A percentile compares a stretch with the other conserved stretches of the same genome.
Evolutionary conservation across 2,329 filamentous ascomycete genomes (phyloP).

Genomic region (Colletotrichum coccodes): DNA sequence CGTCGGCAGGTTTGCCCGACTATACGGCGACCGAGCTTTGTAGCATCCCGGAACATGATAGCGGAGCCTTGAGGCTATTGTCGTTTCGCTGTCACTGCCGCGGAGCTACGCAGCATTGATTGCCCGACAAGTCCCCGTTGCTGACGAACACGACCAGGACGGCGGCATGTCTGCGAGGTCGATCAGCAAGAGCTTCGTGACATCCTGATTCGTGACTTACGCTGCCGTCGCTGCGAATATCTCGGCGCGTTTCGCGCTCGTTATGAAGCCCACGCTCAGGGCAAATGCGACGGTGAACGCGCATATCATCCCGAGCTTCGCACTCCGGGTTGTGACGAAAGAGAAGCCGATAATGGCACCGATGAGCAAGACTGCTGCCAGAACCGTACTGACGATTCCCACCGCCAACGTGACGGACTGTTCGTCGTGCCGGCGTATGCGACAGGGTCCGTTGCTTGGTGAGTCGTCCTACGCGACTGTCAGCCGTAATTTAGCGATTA

Average conservation of each 20-base stretch:
- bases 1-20: too few relatives aligned
- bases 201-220: too few relatives aligned
- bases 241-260: constrained; percentile 16
- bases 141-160: constrained; percentile 31
- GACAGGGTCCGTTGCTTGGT: background rate
- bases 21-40: too few relatives aligned
- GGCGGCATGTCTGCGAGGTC: constrained; percentile 24
- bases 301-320: constrained; percentile 50
- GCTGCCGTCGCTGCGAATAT: constrained; percentile 30
- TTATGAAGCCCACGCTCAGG: constrained; percentile 10
- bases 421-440: background rate
- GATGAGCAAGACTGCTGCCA: constrained; percentile 1
- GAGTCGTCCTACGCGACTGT: background rate
- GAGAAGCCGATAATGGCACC: background rate
- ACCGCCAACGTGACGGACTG: background rate
- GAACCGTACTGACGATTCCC: background rate
- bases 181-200: too few relatives aligned
- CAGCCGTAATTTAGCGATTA: background rate
- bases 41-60: background rate
- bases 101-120: background rate
- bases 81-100: background rate
- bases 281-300: constrained; percentile 19
- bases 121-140: background rate
- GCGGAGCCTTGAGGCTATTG: background rate
- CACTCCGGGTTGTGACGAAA: background rate